phyloP scores from a whole-genome alignment of 495 filamentous ascomycete species.

The Trypethelium eluteriae region DNA sequence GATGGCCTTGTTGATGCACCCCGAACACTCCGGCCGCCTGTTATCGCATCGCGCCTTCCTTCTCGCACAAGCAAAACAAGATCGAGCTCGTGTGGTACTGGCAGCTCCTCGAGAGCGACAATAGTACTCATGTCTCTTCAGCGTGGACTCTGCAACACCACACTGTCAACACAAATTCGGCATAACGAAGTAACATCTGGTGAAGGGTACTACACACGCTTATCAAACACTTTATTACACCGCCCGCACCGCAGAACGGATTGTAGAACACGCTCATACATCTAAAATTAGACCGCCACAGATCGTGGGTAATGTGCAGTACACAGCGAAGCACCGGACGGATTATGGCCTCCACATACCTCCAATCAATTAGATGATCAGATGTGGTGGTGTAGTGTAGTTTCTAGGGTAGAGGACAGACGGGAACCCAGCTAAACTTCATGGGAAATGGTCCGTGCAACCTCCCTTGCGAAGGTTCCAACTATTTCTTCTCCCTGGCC shows the following conservation, averaged over 20 bases:
- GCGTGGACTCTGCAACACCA: constrained; percentile 33
- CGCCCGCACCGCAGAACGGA: constrained; percentile 35
- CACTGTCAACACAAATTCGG: constrained; percentile 24
- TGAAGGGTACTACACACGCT: constrained; percentile 31
- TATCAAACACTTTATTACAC: constrained; percentile 42
- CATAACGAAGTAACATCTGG: constrained; percentile 7
- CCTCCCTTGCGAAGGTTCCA: too few relatives aligned
- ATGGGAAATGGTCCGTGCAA: too few relatives aligned
- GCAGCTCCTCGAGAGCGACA: constrained; percentile 38
- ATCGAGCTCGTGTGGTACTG: constrained; percentile 30
- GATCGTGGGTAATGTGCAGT: constrained; percentile 22
- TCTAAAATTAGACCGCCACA: constrained; percentile 30
- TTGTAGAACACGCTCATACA: constrained; percentile 27
- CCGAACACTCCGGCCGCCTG: constrained; percentile 37
- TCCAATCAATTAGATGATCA: too few relatives aligned
- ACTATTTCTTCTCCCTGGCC: constrained; percentile 26
- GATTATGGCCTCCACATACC: too few relatives aligned
- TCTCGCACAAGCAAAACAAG: constrained; percentile 40
- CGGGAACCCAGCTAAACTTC: too few relatives aligned
- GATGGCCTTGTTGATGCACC: constrained; percentile 36
- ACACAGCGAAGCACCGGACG: neutral
- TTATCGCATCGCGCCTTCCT: constrained; percentile 41
- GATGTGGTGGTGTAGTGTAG: too few relatives aligned
- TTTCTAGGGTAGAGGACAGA: too few relatives aligned
- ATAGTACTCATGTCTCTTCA: constrained; percentile 46